These are phyloP conservation scores for Gentiana macrophylla DNA, from an alignment of 257 asterid species.

Conservation along the genomic window DNA sequence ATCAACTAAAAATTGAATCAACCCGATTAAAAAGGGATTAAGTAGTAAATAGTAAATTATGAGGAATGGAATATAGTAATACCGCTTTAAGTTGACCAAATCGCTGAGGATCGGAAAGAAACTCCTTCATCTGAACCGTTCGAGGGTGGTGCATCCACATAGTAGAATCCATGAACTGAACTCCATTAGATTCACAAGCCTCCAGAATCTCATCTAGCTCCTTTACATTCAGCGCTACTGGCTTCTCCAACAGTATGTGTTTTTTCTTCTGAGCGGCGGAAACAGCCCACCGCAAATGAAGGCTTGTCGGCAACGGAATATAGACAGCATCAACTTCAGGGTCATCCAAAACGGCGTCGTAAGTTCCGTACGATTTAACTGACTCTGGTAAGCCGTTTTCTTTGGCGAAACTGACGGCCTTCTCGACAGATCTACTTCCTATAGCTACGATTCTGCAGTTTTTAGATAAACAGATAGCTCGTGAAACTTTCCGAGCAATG, in stretches of 20 bases:
- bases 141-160: slow-evolving; percentile 43
- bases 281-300: slow-evolving; percentile 34
- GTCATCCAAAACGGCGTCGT: slow-evolving; percentile 37
- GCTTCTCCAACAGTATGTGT: slow-evolving; percentile 33
- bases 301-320: slow-evolving; percentile 34
- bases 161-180: slow-evolving; percentile 40
- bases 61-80: neutral
- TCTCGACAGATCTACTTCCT: slow-evolving; percentile 36
- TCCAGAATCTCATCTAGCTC: slow-evolving; percentile 29
- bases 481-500: slow-evolving; percentile 30
- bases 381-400: slow-evolving; percentile 22
- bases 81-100: slow-evolving; percentile 33
- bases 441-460: slow-evolving; percentile 24
- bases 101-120: slow-evolving; percentile 18
- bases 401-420: slow-evolving; percentile 21
- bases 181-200: slow-evolving; percentile 33
- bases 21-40: neutral
- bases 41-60: neutral
- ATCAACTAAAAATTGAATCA: too few species aligned
- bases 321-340: slow-evolving; percentile 36
- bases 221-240: slow-evolving; percentile 31
- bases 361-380: slow-evolving; percentile 25
- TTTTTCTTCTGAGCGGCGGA: slow-evolving; percentile 31
- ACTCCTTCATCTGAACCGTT: slow-evolving; percentile 21
- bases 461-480: slow-evolving; percentile 26